phyloP scores from a whole-genome alignment of 805 yeast species.

The Candida nanaspora region DNA sequence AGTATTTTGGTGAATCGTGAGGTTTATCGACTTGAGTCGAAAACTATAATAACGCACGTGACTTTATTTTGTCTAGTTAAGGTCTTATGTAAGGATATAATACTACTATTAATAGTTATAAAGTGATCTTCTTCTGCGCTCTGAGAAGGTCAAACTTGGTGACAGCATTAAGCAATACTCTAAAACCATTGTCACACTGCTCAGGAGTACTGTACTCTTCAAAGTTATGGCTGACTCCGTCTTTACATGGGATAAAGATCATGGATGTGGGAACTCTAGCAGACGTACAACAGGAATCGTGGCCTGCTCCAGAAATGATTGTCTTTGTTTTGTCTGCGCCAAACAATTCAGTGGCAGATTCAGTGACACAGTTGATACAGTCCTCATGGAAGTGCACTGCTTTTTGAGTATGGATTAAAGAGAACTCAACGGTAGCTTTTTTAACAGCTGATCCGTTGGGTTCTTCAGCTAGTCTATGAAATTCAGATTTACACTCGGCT shows the following conservation, averaged over 20 bases:
- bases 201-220: constrained; percentile 61
- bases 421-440: constrained; percentile 32
- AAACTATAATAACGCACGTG: not conserved
- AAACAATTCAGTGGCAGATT: constrained; percentile 43
- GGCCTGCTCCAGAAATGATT: constrained; percentile 67
- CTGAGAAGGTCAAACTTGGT: constrained; percentile 14
- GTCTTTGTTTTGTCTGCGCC: constrained; percentile 36
- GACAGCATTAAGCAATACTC: constrained; percentile 47
- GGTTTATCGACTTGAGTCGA: too few species aligned
- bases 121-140: not conserved
- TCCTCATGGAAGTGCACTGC: constrained; percentile 51
- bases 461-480: constrained; percentile 27
- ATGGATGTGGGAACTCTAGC: constrained; percentile 58
- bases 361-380: constrained; percentile 43
- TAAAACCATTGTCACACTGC: constrained; percentile 53
- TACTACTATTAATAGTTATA: not conserved
- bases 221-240: constrained; percentile 63
- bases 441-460: constrained; percentile 21
- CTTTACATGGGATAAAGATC: constrained; percentile 65
- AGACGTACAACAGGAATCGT: constrained; percentile 59
- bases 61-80: too few species aligned
- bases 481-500: constrained; percentile 30
- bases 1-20: too few species aligned
- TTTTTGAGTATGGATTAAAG: constrained; percentile 40
- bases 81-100: not conserved